A percentile compares a stretch with the other conserved stretches of the same genome.
These are phyloP conservation scores for Primulina eburnea DNA, from an alignment of 257 asterid species.

Conservation along the genomic window DNA sequence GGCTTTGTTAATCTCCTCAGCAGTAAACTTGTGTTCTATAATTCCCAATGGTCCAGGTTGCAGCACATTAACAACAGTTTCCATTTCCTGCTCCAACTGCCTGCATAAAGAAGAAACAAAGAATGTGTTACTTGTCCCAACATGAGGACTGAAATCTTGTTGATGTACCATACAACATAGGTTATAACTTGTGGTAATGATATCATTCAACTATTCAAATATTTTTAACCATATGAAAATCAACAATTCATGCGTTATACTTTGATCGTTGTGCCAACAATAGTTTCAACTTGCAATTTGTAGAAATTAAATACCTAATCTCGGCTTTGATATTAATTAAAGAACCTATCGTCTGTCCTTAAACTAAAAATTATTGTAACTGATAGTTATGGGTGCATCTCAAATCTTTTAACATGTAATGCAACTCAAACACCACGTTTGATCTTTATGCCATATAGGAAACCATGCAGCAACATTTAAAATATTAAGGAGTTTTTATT, in stretches of 20 bases:
- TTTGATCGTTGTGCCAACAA: background rate
- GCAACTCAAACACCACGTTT: background rate
- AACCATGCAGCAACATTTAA: background rate
- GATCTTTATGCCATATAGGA: background rate
- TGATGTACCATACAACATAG: background rate
- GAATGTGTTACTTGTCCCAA: background rate
- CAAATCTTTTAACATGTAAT: background rate
- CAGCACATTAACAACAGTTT: conserved; percentile 73
- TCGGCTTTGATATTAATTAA: too few species aligned
- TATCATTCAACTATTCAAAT: background rate
- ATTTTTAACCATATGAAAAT: background rate
- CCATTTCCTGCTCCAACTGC: conserved; percentile 87
- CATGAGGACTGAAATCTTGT: background rate
- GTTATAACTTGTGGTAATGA: background rate
- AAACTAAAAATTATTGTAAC: background rate
- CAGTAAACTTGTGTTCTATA: conserved; percentile 79
- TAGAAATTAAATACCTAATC: background rate
- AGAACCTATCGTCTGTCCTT: background rate
- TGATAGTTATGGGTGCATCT: background rate
- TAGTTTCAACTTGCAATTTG: too few species aligned
- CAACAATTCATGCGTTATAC: background rate
- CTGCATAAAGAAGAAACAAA: conserved; percentile 35
- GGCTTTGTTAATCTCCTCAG: conserved; percentile 67
- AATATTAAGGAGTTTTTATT: background rate
- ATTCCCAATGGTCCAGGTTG: conserved; percentile 97